These are phyloP conservation scores for Penstemon barbatus DNA, from an alignment of 257 asterid species.

Conservation along the genomic window DNA sequence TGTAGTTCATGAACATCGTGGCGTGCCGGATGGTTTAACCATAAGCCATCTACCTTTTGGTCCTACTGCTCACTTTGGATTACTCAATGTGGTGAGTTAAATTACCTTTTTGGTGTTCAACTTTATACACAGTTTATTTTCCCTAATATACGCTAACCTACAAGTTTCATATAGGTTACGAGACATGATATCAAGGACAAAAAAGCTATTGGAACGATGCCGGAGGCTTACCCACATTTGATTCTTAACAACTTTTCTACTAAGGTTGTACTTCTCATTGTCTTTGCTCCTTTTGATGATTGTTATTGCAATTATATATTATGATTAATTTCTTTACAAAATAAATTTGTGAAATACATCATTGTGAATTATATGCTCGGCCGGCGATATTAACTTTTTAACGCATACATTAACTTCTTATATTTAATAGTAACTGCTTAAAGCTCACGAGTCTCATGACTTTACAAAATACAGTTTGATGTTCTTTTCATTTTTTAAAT, in stretches of 20 bases:
- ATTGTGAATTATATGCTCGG: background rate
- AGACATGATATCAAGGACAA: conserved; percentile 93
- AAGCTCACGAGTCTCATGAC: background rate
- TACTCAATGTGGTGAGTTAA: conserved; percentile 86
- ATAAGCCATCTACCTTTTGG: conserved; percentile 96
- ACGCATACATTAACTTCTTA: background rate
- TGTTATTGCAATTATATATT: background rate
- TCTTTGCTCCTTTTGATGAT: background rate
- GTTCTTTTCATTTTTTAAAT: background rate
- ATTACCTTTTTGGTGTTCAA: conserved; percentile 11
- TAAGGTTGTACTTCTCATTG: conserved; percentile 42
- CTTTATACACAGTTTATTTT: conserved; percentile 1
- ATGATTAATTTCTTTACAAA: background rate
- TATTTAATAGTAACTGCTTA: background rate
- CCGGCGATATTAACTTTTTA: background rate
- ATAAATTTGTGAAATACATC: background rate
- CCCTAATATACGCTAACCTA: conserved; percentile 19
- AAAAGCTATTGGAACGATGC: conserved; percentile 81
- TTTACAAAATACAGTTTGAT: background rate
- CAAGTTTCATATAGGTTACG: conserved; percentile 61
- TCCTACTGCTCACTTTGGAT: conserved; percentile 91
- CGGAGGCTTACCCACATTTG: conserved; percentile 92
- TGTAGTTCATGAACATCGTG: conserved; percentile 92
- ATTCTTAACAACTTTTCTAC: conserved; percentile 72
- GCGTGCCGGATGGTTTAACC: conserved; percentile 86